A percentile compares a stretch with the other conserved stretches of the same genome.
Evolutionary conservation across 345 rosid genomes (phyloP).

Genomic region (Lepidium sativum): DNA sequence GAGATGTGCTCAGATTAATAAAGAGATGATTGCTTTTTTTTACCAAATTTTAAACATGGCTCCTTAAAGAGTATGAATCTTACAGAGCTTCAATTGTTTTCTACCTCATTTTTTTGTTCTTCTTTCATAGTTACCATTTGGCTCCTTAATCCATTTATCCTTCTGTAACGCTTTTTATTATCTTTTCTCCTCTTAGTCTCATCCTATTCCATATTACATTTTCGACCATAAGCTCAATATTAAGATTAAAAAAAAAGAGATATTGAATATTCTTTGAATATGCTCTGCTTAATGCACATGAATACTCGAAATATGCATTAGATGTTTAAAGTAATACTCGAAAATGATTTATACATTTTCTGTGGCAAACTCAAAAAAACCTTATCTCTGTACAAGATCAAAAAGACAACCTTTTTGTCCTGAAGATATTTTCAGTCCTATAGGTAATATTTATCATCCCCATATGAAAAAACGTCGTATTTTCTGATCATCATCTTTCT

Average conservation of each 20-base stretch:
- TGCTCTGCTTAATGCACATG: background rate
- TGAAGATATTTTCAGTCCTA: background rate
- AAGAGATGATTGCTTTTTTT: slow-evolving; percentile 29
- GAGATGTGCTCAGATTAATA: slow-evolving; percentile 65
- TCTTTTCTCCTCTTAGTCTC: background rate
- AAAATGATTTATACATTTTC: background rate
- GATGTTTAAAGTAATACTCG: background rate
- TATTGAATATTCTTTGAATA: slow-evolving; percentile 14
- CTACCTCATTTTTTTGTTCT: background rate
- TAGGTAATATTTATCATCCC: background rate
- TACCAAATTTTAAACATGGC: background rate
- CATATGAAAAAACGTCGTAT: background rate
- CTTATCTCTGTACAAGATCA: background rate
- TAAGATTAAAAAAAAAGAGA: background rate
- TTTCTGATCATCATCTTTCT: slow-evolving; percentile 5
- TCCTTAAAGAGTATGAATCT: slow-evolving; percentile 4
- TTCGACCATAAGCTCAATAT: too few relatives aligned
- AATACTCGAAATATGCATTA: background rate
- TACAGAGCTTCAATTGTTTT: background rate
- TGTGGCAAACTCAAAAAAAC: background rate
- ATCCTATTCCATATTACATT: background rate
- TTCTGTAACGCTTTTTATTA: too few relatives aligned
- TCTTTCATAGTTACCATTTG: background rate
- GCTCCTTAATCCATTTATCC: background rate
- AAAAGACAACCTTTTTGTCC: background rate